These are phyloP conservation scores for Bodo saltans DNA, from an alignment of 78 protist genomes.

Conservation along the genomic window DNA sequence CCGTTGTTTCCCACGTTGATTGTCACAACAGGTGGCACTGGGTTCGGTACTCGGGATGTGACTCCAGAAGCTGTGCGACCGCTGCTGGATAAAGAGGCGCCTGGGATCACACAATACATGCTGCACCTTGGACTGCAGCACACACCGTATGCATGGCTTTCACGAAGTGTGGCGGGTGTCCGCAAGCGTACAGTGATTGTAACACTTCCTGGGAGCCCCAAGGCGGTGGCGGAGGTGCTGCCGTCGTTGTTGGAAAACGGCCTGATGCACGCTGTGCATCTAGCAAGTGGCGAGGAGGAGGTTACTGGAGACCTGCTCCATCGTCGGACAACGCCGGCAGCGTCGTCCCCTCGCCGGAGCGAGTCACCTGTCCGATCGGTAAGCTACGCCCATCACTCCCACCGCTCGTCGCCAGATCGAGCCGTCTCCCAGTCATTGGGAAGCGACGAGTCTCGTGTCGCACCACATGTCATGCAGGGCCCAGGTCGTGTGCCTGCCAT, in stretches of 20 bases:
- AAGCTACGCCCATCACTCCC: neutral
- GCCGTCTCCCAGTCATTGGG: too few species aligned
- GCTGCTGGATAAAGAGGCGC: constrained; percentile 16
- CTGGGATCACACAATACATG: constrained; percentile 7
- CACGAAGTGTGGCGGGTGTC: constrained; percentile 29
- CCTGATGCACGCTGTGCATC: constrained; percentile 5
- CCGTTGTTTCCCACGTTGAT: neutral
- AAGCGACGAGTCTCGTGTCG: too few species aligned
- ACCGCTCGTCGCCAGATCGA: too few species aligned
- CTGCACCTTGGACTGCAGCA: neutral
- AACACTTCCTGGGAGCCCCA: constrained; percentile 32
- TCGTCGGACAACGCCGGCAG: too few species aligned
- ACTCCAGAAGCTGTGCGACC: constrained; percentile 39
- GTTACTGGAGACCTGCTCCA: too few species aligned
- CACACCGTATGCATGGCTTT: constrained; percentile 29
- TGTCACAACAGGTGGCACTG: constrained; percentile 43
- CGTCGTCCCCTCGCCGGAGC: too few species aligned
- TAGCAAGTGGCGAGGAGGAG: neutral
- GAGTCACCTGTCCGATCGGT: too few species aligned
- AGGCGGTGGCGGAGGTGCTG: constrained; percentile 27
- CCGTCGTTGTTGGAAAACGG: neutral
- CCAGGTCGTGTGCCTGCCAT: neutral
- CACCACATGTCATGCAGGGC: too few species aligned
- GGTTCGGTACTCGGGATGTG: constrained; percentile 28
- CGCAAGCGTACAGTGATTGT: neutral